These are phyloP conservation scores for Hypoxylon sp. DNA, from an alignment of 2,329 filamentous ascomycete species.

Conservation along the genomic window DNA sequence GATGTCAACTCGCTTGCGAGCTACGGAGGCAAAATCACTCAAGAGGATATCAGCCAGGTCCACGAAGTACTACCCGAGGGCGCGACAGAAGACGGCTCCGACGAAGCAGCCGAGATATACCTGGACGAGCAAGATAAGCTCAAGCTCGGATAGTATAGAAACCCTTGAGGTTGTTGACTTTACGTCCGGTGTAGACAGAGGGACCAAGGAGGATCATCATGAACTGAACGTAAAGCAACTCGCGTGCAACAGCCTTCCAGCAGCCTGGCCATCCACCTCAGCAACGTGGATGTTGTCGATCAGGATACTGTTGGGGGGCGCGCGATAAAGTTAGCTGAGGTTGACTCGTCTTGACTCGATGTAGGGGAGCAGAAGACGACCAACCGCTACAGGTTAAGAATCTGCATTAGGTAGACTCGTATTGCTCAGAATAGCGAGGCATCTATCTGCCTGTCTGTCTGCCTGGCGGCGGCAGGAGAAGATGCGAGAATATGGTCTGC, in stretches of 20 bases:
- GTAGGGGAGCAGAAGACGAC: too few species aligned
- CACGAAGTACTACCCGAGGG: conserved; percentile 51
- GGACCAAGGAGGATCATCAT: not conserved
- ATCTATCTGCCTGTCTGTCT: too few species aligned
- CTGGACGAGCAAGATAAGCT: conserved; percentile 53
- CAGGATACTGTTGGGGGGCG: not conserved
- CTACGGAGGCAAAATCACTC: conserved; percentile 25
- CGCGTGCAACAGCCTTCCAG: not conserved
- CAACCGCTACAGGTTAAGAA: too few species aligned
- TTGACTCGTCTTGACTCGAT: too few species aligned
- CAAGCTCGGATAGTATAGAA: conserved; percentile 32
- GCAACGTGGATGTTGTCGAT: conserved; percentile 1
- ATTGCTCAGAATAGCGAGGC: too few species aligned
- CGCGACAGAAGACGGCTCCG: conserved; percentile 50
- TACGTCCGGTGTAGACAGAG: too few species aligned
- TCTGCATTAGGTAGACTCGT: too few species aligned
- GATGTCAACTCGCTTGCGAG: conserved; percentile 28
- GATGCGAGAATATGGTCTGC: not conserved
- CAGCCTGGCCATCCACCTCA: not conserved
- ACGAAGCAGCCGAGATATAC: conserved; percentile 60
- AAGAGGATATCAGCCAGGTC: conserved; percentile 47
- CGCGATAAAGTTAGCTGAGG: not conserved
- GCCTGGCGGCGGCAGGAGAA: not conserved
- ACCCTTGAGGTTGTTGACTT: not conserved
- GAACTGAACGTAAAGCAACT: not conserved